Base-by-base conservation (phyloP, 805 yeast species). In the Priceomyces castillae region DNA sequence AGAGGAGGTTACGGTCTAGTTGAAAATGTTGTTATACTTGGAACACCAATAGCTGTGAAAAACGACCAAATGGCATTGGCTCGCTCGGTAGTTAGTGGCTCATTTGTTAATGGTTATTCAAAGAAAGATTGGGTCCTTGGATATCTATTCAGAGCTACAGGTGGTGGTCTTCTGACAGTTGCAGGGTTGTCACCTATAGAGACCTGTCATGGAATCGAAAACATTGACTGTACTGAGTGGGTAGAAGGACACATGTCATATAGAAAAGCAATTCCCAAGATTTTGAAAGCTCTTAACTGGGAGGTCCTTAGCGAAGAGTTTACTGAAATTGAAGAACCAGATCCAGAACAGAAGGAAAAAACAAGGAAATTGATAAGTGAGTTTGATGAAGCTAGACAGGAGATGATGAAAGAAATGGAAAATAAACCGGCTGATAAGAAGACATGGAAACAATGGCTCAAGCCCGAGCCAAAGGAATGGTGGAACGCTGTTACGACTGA, bases 161-260 rank as follows among this genome's bases (percentile, higher is more conserved):
- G 94, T 46, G 97, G 98, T 46, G 98, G 98, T 0, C 71, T 94
- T 36, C 84, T 86, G 55, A 77, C 88, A n/a, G 94, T 94, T 35
- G 90, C 92, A 4, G 99, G 99, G 0, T 71, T 94, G 22, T 82
- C 96, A 0, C 84, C 90, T 3, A 76, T 92, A 30, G 83, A 80
- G 35, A 56, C 58, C 16, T 67, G 80, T 16, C 73, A 77, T 18
- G 86, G 84, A 0, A 72, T 94, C 23, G 96, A 90, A 50, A 92
- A 92, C 62, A 75, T 84, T 49, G 95, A 94, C 58, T 88, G 95
- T 56, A 86, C 98, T 0, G 89, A 82, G 15, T 55, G 74, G 41
- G 96, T 92, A 3, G 90, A 86, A 47, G 99, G 99, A 1, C 99
- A 94, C 68, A 88, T 94, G 97, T 89, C 86, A n/a, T 94, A 94